Evolutionary conservation across 257 asterid species (phyloP).

Genomic region (Rauvolfia tetraphylla): DNA sequence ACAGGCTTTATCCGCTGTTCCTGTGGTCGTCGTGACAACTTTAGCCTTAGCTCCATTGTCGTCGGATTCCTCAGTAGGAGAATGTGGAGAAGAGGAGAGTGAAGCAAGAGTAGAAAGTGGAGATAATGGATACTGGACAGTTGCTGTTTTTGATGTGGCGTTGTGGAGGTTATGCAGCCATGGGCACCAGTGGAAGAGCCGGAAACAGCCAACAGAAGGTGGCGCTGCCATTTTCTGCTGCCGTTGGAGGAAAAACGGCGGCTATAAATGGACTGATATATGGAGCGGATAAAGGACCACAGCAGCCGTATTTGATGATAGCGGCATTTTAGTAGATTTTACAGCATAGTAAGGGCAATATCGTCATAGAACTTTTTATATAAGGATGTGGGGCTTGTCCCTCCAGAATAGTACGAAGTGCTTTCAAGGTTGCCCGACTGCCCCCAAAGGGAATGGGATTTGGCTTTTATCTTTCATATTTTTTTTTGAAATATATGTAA

Average conservation of each 20-base stretch:
- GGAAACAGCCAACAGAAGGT: conserved; percentile 21
- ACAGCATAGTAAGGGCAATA: background rate
- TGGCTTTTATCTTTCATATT: no score
- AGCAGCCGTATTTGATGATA: background rate
- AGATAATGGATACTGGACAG: background rate
- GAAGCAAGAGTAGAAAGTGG: conserved; percentile 44
- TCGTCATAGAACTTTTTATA: background rate
- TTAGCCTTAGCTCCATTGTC: conserved; percentile 13
- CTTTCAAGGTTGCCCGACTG: no score
- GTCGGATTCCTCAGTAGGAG: conserved; percentile 40
- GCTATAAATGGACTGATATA: no score
- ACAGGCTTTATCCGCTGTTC: conserved; percentile 13
- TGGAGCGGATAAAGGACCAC: no score
- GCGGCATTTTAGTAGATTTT: background rate
- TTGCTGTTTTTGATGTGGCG: conserved; percentile 10
- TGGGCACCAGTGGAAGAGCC: conserved; percentile 31
- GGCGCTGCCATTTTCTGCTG: conserved; percentile 18
- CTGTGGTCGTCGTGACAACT: conserved; percentile 6
- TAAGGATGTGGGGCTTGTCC: no score
- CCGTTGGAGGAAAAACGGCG: conserved; percentile 13
- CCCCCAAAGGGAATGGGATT: no score
- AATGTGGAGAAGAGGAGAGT: conserved; percentile 19
- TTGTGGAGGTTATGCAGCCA: conserved; percentile 41
- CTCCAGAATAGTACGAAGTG: no score
- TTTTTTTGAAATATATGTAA: no score